Evolutionary conservation across 176 grass and related monocot genomes (phyloP).

Genomic region (Eleusine coracana): DNA sequence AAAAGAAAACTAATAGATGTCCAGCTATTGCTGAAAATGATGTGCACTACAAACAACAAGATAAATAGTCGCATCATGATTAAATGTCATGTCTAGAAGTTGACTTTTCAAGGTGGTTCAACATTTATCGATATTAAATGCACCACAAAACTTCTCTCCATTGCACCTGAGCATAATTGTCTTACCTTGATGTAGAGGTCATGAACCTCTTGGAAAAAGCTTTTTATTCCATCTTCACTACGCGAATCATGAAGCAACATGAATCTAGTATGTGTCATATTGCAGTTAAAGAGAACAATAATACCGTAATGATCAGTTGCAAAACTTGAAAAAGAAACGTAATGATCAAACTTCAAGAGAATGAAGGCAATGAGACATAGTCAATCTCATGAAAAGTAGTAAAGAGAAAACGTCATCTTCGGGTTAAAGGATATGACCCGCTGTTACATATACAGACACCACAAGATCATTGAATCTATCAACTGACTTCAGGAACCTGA

Average conservation of each 20-base stretch:
- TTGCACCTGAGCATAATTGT: not conserved
- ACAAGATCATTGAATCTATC: conserved; percentile 76
- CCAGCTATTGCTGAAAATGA: not conserved
- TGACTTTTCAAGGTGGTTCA: conserved; percentile 16
- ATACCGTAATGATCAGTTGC: not conserved
- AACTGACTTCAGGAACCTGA: conserved; percentile 81
- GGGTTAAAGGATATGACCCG: conserved; percentile 72
- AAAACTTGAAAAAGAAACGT: not conserved
- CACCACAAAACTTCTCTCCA: conserved; percentile 10
- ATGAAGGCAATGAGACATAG: not conserved
- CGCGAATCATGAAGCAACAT: conserved; percentile 96
- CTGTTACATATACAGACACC: conserved; percentile 76
- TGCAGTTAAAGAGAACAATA: not conserved
- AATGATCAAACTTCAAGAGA: not conserved
- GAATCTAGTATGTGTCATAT: conserved; percentile 75
- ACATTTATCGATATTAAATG: conserved; percentile 19
- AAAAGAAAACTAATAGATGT: conserved; percentile 14
- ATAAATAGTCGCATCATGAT: not conserved
- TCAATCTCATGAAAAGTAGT: not conserved
- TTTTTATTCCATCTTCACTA: conserved; percentile 91
- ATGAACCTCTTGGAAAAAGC: conserved; percentile 93
- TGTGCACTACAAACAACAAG: conserved; percentile 2
- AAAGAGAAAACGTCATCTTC: not conserved
- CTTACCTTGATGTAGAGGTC: conserved; percentile 92
- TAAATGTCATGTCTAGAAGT: conserved; percentile 5